A percentile compares a stretch with the other conserved stretches of the same genome.
phyloP scores from a whole-genome alignment of 2,329 filamentous ascomycete genomes.

The Elsinoe arachidis region DNA sequence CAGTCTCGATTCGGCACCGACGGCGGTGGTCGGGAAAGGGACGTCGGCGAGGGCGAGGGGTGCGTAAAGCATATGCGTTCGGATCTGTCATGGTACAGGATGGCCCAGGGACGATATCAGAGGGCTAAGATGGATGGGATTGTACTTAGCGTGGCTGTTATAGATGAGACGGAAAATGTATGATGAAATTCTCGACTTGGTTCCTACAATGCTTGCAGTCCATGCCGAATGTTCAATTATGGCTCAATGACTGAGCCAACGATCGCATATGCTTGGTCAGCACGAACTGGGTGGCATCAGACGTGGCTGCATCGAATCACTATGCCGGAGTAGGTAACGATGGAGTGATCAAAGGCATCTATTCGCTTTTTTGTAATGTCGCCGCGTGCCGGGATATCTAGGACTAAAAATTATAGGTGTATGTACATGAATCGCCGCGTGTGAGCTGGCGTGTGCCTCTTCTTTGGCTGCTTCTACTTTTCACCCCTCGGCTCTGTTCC shows the following conservation, averaged over 20 bases:
- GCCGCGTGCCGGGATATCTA: constrained; percentile 1
- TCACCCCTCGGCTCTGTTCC: no score
- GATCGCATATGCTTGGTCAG: no score
- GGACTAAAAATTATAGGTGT: constrained; percentile 9
- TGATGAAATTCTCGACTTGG: background rate
- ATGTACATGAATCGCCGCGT: constrained; percentile 3
- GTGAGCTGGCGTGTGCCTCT: background rate
- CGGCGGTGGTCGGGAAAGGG: background rate
- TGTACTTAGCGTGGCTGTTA: background rate
- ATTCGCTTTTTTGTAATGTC: background rate
- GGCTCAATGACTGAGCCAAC: no score
- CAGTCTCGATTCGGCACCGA: constrained; percentile 31
- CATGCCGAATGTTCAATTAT: no score
- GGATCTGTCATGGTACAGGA: no score
- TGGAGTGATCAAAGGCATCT: constrained; percentile 1
- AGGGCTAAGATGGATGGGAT: no score
- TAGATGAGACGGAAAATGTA: background rate
- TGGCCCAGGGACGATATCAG: no score
- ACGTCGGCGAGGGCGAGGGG: constrained; percentile 1
- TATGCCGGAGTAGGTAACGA: background rate
- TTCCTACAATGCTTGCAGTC: no score
- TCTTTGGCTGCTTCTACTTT: background rate
- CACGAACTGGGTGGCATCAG: no score
- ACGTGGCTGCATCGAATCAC: no score
- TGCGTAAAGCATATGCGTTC: background rate